Evolutionary conservation across 768 basidiomycete genomes (phyloP).

Genomic region (Jaapia argillacea): DNA sequence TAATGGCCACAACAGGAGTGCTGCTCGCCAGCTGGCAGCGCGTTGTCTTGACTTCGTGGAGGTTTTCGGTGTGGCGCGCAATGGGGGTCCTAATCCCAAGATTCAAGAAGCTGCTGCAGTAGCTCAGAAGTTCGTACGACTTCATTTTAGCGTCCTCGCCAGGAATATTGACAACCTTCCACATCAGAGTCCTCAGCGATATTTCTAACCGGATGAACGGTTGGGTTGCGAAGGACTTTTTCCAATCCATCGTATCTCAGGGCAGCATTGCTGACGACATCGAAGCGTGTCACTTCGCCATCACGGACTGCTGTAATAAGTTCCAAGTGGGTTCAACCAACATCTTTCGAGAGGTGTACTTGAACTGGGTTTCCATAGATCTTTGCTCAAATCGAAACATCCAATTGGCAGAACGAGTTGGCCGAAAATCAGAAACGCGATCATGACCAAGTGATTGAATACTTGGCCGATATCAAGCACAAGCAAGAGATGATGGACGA

Average conservation of each 20-base stretch:
- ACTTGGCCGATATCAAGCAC: conserved; percentile 34
- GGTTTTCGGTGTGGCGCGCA: conserved; percentile 24
- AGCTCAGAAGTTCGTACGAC: conserved; percentile 24
- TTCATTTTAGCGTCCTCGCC: too few relatives aligned
- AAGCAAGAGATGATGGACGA: conserved; percentile 22
- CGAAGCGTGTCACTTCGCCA: conserved; percentile 30
- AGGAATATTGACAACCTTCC: background rate
- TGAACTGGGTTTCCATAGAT: conserved; percentile 21
- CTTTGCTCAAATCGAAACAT: conserved; percentile 33
- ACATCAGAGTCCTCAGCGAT: background rate
- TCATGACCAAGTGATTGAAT: conserved; percentile 30
- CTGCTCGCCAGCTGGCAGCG: conserved; percentile 33
- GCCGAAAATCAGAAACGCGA: conserved; percentile 28
- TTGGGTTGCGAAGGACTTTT: conserved; percentile 29
- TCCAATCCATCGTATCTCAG: conserved; percentile 38
- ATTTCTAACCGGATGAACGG: conserved; percentile 20
- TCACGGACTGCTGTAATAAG: conserved; percentile 34
- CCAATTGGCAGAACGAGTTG: conserved; percentile 38
- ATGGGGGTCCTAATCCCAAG: conserved; percentile 16
- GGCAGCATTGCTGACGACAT: conserved; percentile 33
- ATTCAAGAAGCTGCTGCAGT: conserved; percentile 22
- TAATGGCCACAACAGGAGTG: conserved; percentile 21
- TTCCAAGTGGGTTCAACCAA: conserved; percentile 29
- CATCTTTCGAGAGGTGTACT: conserved; percentile 4
- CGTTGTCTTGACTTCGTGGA: conserved; percentile 34